A percentile compares a stretch with the other conserved stretches of the same genome.
phyloP scores from a whole-genome alignment of 805 yeast species.

The Yarrowia porcina region DNA sequence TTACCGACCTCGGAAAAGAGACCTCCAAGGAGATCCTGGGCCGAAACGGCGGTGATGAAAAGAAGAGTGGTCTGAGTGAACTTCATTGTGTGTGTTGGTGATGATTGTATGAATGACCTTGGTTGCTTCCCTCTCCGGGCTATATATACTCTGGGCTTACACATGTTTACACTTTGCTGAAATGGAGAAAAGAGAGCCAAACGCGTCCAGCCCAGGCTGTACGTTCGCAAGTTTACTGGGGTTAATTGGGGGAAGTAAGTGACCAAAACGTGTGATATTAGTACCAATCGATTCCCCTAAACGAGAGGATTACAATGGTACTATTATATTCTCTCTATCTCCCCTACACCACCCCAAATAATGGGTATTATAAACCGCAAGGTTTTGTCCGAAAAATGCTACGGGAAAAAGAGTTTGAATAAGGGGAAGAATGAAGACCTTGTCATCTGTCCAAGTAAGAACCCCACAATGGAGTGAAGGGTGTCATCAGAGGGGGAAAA shows the following conservation, averaged over 20 bases:
- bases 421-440: constrained; percentile 3
- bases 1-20: constrained; percentile 18
- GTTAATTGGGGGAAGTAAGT: background rate
- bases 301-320: background rate
- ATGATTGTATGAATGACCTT: background rate
- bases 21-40: constrained; percentile 15
- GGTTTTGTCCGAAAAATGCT: background rate
- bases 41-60: background rate
- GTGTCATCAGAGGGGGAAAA: too few species aligned
- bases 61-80: constrained; percentile 15
- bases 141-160: constrained; percentile 13
- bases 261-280: background rate
- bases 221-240: background rate
- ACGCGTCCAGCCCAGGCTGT: constrained; percentile 9
- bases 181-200: constrained; percentile 9
- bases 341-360: too few species aligned
- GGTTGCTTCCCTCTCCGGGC: background rate
- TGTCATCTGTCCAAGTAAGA: background rate
- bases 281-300: background rate
- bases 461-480: background rate
- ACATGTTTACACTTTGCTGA: constrained; percentile 12
- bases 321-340: too few species aligned
- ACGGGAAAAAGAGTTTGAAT: background rate
- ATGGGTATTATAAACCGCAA: background rate
- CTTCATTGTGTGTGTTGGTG: constrained; percentile 2